Evolutionary conservation across 441 rosid genomes (phyloP).

Genomic region (Pelargonium hybrid): DNA sequence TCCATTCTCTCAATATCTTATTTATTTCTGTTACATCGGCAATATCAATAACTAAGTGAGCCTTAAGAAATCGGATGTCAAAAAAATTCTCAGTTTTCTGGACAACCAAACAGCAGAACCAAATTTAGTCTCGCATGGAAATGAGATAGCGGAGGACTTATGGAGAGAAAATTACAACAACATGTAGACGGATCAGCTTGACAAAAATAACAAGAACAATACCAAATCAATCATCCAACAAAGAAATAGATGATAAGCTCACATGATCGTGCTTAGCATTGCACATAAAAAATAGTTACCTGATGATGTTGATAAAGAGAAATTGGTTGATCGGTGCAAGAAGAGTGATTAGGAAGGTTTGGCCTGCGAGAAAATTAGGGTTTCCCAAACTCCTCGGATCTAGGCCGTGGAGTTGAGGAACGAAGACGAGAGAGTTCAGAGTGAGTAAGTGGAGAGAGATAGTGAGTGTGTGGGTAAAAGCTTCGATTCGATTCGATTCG

Average conservation of each 20-base stretch:
- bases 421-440: background rate
- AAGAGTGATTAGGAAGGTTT: background rate
- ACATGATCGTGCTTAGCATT: background rate
- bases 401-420: constrained; percentile 22
- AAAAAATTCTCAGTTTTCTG: too few relatives aligned
- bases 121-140: too few relatives aligned
- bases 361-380: background rate
- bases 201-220: too few relatives aligned
- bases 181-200: too few relatives aligned
- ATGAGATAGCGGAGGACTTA: too few relatives aligned
- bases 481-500: background rate
- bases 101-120: too few relatives aligned
- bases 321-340: background rate
- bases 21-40: too few relatives aligned
- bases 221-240: background rate
- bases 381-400: constrained; percentile 27
- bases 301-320: background rate
- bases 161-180: too few relatives aligned
- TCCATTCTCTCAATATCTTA: too few relatives aligned
- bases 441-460: background rate
- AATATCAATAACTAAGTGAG: too few relatives aligned
- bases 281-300: background rate
- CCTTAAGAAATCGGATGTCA: too few relatives aligned
- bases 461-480: background rate
- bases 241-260: background rate